Evolutionary conservation across 306 rosid species (phyloP).

Genomic region (Pueraria montana): DNA sequence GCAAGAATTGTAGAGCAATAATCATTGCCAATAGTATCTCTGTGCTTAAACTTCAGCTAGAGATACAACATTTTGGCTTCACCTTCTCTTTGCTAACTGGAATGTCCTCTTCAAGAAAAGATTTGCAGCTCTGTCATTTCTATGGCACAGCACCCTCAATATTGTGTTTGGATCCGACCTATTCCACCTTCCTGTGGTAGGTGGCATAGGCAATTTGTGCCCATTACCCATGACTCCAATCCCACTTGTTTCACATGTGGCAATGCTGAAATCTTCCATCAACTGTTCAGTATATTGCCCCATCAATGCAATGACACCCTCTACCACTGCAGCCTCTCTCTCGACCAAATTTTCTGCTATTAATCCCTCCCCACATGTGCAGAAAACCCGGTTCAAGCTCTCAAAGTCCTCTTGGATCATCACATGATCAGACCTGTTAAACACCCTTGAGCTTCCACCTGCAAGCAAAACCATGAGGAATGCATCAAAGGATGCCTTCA

Average conservation of each 20-base stretch:
- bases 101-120: constrained; percentile 84
- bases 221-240: constrained; percentile 66
- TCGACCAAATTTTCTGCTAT: constrained; percentile 77
- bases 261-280: constrained; percentile 84
- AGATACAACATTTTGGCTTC: constrained; percentile 53
- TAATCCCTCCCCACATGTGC: constrained; percentile 85
- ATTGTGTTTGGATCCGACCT: constrained; percentile 90
- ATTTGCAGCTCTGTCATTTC: constrained; percentile 81
- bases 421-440: constrained; percentile 62
- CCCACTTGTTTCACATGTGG: constrained; percentile 79
- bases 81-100: constrained; percentile 87
- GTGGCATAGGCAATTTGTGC: constrained; percentile 86
- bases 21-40: constrained; percentile 41
- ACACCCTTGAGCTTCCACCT: constrained; percentile 81
- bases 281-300: constrained; percentile 79
- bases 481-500: constrained; percentile 90
- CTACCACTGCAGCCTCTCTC: constrained; percentile 77
- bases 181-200: constrained; percentile 92
- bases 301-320: constrained; percentile 81
- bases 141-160: constrained; percentile 84
- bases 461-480: constrained; percentile 92
- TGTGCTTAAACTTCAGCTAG: constrained; percentile 47
- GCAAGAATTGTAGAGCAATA: constrained; percentile 29
- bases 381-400: constrained; percentile 71
- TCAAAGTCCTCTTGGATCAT: constrained; percentile 84